phyloP scores from a whole-genome alignment of 192 early-diverging fungal species.

The Endogone sp. region DNA sequence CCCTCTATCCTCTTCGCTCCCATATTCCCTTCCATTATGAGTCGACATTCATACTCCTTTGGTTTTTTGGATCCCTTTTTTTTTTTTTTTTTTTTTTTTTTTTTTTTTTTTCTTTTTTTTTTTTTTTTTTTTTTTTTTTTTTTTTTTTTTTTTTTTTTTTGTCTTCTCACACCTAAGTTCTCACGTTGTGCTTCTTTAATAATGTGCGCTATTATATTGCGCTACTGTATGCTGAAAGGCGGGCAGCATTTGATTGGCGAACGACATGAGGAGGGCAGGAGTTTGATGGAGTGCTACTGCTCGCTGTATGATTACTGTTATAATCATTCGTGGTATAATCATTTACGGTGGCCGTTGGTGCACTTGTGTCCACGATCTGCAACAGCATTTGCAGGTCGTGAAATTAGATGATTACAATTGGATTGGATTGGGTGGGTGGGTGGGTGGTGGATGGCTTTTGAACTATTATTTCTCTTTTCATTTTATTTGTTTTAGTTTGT shows the following conservation, averaged over 20 bases:
- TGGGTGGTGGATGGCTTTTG: too few relatives aligned
- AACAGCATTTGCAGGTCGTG: too few relatives aligned
- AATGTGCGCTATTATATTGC: neutral
- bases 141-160: constrained; percentile 5
- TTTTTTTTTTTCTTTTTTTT: neutral
- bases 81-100: neutral
- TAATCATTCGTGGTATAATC: too few relatives aligned
- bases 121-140: constrained; percentile 6
- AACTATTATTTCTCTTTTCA: neutral
- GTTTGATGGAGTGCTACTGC: too few relatives aligned
- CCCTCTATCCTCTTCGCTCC: neutral
- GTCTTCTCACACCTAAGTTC: neutral
- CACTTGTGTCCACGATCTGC: too few relatives aligned
- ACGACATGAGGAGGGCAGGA: too few relatives aligned
- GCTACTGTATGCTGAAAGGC: neutral
- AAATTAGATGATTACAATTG: too few relatives aligned
- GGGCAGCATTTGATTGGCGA: too few relatives aligned
- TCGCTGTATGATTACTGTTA: too few relatives aligned
- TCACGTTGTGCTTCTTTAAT: neutral
- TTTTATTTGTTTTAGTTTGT: neutral
- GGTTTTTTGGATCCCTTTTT: neutral
- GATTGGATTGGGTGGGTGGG: too few relatives aligned
- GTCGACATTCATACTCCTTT: neutral
- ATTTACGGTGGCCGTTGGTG: too few relatives aligned
- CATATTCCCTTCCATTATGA: neutral